Evolutionary conservation across 768 basidiomycete species (phyloP), one percentile per base, ranked within the genome.

Genomic region (Tubosaeta sp.): DNA sequence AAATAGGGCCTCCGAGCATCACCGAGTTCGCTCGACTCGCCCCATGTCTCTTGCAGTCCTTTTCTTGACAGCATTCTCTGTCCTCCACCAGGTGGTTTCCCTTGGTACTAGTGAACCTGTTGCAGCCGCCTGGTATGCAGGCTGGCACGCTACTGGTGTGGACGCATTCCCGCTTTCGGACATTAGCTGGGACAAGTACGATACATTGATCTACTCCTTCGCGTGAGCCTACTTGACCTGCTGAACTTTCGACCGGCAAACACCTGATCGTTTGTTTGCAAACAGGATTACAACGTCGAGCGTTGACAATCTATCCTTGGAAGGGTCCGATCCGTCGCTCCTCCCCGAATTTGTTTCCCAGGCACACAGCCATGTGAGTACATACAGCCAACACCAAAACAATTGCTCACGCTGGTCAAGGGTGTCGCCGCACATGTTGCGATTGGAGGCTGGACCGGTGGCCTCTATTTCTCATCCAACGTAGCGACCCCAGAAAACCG

Each of bases 401-500:
- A n/a, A 10, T 19, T 31, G 5, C 39, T 52, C 19, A 46, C 46
- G 32, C 27, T 27, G 27, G 30, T 18, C 54, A 43, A 87, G 85
- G 60, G 66, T 54, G 83, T 87, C 13, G 70, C 73, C 41, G 80
- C 86, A 0, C 63, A 76, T 11, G 53, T 86, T 24, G 79, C 82
- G 0, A 71, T 91, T n/a, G 88, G 88, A 22, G 88, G 88, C 19
- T 90, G 85, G 84, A 73, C 70, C 4, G 88, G 87, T 6, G 76
- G 81, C 2, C 64, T 57, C 29, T 86, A 73, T 64, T 90, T 81
- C 63, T 89, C 87, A 1, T 70, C 79, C 6, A 71, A 75, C 13
- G 78, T 90, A 12, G 79, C 75, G 3, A 81, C 76, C 7, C 65
- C 79, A 0, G 66, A 64, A 36, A 86, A 83, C 55, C 75, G 86